Evolutionary conservation across 176 grass and related monocot genomes (phyloP).

Genomic region (Ananas comosus): DNA sequence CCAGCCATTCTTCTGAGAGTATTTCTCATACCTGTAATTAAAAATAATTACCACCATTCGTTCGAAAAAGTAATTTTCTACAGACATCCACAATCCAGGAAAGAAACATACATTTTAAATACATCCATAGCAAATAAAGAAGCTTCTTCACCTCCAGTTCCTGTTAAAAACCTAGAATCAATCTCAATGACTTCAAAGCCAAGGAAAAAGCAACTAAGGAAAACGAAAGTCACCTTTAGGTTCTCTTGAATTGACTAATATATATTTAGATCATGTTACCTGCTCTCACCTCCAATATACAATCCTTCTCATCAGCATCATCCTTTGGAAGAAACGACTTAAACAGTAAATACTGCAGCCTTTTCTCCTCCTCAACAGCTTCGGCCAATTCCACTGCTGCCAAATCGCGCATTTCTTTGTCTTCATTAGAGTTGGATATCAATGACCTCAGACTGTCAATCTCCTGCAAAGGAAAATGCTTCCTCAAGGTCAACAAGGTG

Average conservation of each 20-base stretch:
- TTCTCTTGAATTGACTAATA: background rate
- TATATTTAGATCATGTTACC: conserved; percentile 30
- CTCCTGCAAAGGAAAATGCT: conserved; percentile 35
- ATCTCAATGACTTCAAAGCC: background rate
- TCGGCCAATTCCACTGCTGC: conserved; percentile 60
- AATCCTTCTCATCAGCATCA: conserved; percentile 84
- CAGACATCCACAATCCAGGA: background rate
- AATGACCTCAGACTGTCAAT: conserved; percentile 58
- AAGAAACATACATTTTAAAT: conserved; percentile 67
- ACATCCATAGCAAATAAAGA: conserved; percentile 96
- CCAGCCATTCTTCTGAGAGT: conserved; percentile 78
- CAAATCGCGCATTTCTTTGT: conserved; percentile 75
- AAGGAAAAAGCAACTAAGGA: background rate
- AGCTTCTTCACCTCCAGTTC: conserved; percentile 91
- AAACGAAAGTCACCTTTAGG: background rate
- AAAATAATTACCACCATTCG: conserved; percentile 13
- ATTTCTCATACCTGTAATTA: conserved; percentile 66
- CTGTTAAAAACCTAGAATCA: conserved; percentile 32
- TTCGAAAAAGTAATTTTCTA: background rate
- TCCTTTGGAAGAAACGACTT: conserved; percentile 75
- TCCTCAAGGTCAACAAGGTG: background rate
- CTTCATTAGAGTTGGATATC: conserved; percentile 42
- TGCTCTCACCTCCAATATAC: conserved; percentile 83
- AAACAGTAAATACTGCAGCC: conserved; percentile 42
- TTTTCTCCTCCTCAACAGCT: conserved; percentile 46